Base-by-base conservation (phyloP, 441 rosid species). In the Populus tomentosa region DNA sequence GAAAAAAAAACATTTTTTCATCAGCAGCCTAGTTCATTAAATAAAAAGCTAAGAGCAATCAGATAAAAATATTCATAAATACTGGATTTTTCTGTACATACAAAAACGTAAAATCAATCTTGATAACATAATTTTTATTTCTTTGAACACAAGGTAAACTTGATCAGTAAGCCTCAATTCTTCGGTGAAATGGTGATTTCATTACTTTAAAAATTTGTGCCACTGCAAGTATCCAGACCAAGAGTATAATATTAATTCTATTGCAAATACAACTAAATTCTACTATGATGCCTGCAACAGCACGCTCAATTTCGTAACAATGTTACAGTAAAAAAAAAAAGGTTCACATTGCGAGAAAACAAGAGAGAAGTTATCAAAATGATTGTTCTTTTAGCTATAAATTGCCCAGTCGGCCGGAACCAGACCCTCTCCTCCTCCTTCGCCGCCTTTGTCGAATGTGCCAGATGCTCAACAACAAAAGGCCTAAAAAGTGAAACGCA, bases 361-460 rank as follows among this genome's bases (percentile, higher is more conserved):
- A 1, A 9, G 24, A 71, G 35, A 32, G 21, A 66, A 14, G 71
- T 50, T 18, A 63, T 73, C 28, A 35, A 69, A 70, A 56, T 66
- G 28, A 53, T 23, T 73, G 42, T 72, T 71, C 75, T 46, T 78
- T 5, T 1, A 42, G 61, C 85, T 84, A 88, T 21, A 81, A 84
- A 79, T 85, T 89, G 72, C 78, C 79, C 53, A 86, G 77, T 14
- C 94, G 85, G 80, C 85, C 84, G 4, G 98, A 83, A 70, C 82
- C 83, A 7, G 93, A 84, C 61, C 87, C 89, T 86, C 91, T 88
- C 82, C 94, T 89, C 81, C 92, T 87, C 79, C 93, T 80, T 10
- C 90, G 90, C 9, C 96, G 85, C 82, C 76, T 91, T 73, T 94
- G 99, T 40, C 90, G 84, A 77, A 92, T 86, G 79, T 97, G 85